These are phyloP conservation scores for Parasitella parasitica DNA, from an alignment of 371 early-diverging fungal genomes.

Conservation along the genomic window DNA sequence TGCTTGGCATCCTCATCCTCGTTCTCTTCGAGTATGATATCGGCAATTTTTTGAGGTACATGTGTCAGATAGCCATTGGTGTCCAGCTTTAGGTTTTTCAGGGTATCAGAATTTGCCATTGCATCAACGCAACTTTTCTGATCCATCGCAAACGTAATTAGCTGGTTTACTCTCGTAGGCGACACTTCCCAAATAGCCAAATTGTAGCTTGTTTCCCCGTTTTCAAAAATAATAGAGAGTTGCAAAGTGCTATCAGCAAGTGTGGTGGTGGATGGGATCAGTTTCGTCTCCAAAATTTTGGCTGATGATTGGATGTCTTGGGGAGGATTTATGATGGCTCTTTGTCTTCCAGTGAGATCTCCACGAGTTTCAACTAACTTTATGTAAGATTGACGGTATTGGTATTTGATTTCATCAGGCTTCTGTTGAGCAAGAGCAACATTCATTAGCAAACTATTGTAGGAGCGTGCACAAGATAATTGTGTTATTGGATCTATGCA, in stretches of 20 bases:
- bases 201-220: neutral
- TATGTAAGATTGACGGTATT: neutral
- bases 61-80: neutral
- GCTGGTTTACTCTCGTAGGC: neutral
- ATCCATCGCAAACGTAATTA: neutral
- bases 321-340: conserved; percentile 3
- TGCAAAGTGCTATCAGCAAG: neutral
- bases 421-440: conserved; percentile 13
- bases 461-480: conserved; percentile 10
- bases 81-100: neutral
- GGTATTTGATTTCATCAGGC: neutral
- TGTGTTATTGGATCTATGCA: conserved; percentile 12
- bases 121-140: neutral
- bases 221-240: neutral
- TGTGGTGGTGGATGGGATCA: neutral
- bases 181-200: conserved; percentile 1
- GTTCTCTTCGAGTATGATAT: neutral
- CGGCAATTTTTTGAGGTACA: conserved; percentile 2
- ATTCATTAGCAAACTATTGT: conserved; percentile 10
- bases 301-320: neutral
- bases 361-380: conserved; percentile 8
- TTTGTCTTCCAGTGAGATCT: conserved; percentile 2
- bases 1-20: neutral
- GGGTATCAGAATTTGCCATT: neutral
- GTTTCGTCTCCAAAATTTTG: neutral